Conservation (phyloP, 352 stramenopile genomes). For the Pythium apleroticum region DNA sequence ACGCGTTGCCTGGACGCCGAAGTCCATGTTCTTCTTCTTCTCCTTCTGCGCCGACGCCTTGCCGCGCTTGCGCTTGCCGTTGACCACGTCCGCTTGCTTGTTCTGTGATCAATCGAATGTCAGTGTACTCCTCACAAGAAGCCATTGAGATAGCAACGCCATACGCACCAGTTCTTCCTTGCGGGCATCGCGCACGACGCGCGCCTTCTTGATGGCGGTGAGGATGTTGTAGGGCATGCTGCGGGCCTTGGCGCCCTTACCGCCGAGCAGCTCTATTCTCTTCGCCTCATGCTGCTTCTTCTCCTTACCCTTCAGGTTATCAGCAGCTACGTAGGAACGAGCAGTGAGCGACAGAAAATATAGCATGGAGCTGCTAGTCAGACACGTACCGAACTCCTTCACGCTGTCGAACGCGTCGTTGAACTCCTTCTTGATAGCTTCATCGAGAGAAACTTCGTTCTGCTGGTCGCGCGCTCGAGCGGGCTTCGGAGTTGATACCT, state of each 20-base stretch:
- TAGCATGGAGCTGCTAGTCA: slow-evolving; percentile 3
- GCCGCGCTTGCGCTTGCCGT: slow-evolving; percentile 53
- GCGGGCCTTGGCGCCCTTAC: slow-evolving; percentile 54
- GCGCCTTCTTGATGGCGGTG: slow-evolving; percentile 71
- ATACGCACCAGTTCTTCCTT: slow-evolving; percentile 57
- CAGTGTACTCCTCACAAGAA: background rate
- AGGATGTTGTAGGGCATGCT: slow-evolving; percentile 75
- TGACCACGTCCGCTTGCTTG: slow-evolving; percentile 72
- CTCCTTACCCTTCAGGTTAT: slow-evolving; percentile 73
- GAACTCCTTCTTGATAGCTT: slow-evolving; percentile 81
- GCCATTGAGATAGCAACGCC: background rate
- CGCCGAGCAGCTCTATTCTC: slow-evolving; percentile 67
- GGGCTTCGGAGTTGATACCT: slow-evolving; percentile 27
- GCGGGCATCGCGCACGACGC: slow-evolving; percentile 43
- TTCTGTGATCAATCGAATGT: slow-evolving; percentile 34
- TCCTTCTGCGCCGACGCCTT: slow-evolving; percentile 45
- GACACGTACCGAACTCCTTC: slow-evolving; percentile 60
- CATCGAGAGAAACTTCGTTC: slow-evolving; percentile 45
- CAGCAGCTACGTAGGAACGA: slow-evolving; percentile 25
- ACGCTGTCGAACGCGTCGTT: slow-evolving; percentile 72
- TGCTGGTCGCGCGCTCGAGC: slow-evolving; percentile 28
- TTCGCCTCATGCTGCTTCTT: slow-evolving; percentile 76
- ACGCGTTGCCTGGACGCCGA: slow-evolving; percentile 71
- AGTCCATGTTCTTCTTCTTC: slow-evolving; percentile 75
- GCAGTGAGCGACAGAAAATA: slow-evolving; percentile 4